These are phyloP conservation scores for Boletellus emodensis DNA, from an alignment of 768 basidiomycete species.

Conservation along the genomic window DNA sequence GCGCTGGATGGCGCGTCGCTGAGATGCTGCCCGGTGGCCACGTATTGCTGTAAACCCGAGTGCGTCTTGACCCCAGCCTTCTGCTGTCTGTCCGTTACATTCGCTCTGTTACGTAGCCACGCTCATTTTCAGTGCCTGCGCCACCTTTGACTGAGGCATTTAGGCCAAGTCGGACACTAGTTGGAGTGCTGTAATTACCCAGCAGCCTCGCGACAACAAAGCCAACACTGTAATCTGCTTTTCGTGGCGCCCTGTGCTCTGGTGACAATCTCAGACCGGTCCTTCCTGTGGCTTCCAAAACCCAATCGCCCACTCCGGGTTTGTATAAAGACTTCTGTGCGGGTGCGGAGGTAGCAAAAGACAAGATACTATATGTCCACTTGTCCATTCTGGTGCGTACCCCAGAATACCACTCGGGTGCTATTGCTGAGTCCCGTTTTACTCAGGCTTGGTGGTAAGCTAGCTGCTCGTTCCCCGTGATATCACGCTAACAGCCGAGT, in stretches of 20 bases:
- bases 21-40: constrained; percentile 4
- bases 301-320: neutral
- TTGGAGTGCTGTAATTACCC: constrained; percentile 1
- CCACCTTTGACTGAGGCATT: constrained; percentile 1
- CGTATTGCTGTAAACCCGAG: constrained; percentile 4
- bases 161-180: neutral
- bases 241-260: constrained; percentile 21
- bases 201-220: constrained; percentile 3
- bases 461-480: neutral
- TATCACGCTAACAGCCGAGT: constrained; percentile 9
- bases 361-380: constrained; percentile 20
- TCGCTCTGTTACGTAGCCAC: constrained; percentile 12
- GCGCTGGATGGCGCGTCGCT: neutral
- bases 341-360: constrained; percentile 1
- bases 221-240: neutral
- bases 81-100: neutral
- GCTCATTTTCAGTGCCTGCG: neutral
- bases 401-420: neutral
- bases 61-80: constrained; percentile 3
- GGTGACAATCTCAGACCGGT: neutral
- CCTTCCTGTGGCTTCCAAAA: constrained; percentile 9
- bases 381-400: constrained; percentile 32
- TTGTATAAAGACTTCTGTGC: constrained; percentile 18
- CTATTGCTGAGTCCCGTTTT: constrained; percentile 1
- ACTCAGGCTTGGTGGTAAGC: constrained; percentile 59